These are phyloP conservation scores for Mycena amicta DNA, from an alignment of 768 basidiomycete species.

Conservation along the genomic window DNA sequence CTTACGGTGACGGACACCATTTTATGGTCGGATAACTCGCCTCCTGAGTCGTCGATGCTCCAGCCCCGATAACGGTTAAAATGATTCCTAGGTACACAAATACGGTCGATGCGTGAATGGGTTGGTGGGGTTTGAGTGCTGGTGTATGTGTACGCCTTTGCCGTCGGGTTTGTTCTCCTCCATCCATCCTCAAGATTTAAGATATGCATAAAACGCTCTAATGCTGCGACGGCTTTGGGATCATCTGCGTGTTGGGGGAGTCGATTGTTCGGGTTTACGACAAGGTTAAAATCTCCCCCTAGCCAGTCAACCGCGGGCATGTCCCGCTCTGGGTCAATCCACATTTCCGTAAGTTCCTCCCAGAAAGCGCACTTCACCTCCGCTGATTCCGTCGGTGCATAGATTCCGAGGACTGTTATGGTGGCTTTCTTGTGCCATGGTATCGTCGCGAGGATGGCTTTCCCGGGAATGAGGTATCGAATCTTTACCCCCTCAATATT, in stretches of 20 bases:
- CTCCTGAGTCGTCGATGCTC: background rate
- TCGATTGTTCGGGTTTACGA: conserved; percentile 6
- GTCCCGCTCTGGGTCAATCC: background rate
- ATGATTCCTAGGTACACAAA: background rate
- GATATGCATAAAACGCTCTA: background rate
- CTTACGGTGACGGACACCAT: background rate
- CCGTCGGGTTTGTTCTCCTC: background rate
- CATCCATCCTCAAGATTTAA: background rate
- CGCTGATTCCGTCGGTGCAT: conserved; percentile 21
- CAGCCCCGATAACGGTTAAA: background rate
- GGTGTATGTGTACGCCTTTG: background rate
- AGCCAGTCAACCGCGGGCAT: conserved; percentile 12
- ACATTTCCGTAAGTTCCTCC: conserved; percentile 4
- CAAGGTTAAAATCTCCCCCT: conserved; percentile 28
- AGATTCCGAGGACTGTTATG: conserved; percentile 21
- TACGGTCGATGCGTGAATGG: background rate
- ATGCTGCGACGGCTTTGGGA: background rate
- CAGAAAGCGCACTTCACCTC: conserved; percentile 20
- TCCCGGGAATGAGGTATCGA: conserved; percentile 3
- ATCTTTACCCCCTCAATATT: background rate
- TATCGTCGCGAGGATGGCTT: background rate
- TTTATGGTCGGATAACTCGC: background rate
- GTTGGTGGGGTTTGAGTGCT: background rate
- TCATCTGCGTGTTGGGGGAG: background rate
- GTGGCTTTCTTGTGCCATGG: conserved; percentile 3